phyloP scores from a whole-genome alignment of 306 rosid species.

The Rosa persica region DNA sequence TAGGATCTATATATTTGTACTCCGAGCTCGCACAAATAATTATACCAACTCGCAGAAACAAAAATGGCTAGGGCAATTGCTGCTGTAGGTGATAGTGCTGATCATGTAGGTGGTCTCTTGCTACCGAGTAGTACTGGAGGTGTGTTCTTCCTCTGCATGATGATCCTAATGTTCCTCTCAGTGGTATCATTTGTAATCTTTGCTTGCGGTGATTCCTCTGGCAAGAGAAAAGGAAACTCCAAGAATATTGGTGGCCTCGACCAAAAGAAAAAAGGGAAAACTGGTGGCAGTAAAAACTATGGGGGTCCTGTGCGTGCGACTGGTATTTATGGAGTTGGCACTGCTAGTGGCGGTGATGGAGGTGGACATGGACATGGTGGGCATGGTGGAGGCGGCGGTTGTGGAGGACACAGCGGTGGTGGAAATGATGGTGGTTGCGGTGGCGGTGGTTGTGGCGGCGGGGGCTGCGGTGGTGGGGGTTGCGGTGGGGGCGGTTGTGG shows the following conservation, averaged over 20 bases:
- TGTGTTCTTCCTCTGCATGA: not conserved
- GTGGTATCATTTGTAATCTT: not conserved
- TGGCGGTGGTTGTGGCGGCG: not conserved
- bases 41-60: not conserved
- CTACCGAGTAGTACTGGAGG: not conserved
- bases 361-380: too few species aligned
- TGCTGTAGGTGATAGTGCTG: not conserved
- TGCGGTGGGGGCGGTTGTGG: not conserved
- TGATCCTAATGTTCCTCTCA: conserved; percentile 6
- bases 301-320: too few species aligned
- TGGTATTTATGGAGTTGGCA: too few species aligned
- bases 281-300: not conserved
- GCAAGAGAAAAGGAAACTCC: not conserved
- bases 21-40: too few species aligned
- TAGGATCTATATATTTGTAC: not conserved
- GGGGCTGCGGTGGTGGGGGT: not conserved
- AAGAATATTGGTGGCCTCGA: too few species aligned
- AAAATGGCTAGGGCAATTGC: not conserved
- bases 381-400: not conserved
- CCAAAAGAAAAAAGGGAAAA: not conserved
- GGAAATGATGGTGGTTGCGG: not conserved
- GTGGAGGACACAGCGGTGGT: too few species aligned
- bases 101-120: not conserved
- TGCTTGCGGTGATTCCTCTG: not conserved
- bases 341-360: too few species aligned